Conservation (phyloP, 2,329 filamentous ascomycete species). For the Colletotrichum sublineola region DNA sequence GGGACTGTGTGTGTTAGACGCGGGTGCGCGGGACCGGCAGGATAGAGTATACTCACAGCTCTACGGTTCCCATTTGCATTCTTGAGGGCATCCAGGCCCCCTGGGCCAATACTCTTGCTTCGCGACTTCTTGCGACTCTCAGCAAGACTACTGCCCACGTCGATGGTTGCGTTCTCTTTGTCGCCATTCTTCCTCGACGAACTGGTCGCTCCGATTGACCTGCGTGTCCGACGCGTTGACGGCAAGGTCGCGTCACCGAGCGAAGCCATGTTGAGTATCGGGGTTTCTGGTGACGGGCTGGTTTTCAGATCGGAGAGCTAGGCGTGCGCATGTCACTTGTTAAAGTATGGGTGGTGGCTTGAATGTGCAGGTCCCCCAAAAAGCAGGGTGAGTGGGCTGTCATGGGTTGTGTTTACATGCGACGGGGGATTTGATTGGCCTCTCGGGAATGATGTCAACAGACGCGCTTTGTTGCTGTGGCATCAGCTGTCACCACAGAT, state of each 20-base stretch:
- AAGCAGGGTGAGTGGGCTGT: constrained; percentile 40
- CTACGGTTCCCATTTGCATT: constrained; percentile 81
- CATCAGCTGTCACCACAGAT: constrained; percentile 19
- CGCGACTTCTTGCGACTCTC: constrained; percentile 78
- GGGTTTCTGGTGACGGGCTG: constrained; percentile 1
- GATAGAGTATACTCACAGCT: constrained; percentile 69
- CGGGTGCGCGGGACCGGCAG: neutral
- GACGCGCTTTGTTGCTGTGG: constrained; percentile 39
- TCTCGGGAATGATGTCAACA: constrained; percentile 33
- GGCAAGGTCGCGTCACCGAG: constrained; percentile 64
- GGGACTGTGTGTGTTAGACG: constrained; percentile 59
- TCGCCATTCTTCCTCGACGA: constrained; percentile 57
- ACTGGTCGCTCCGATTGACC: constrained; percentile 71
- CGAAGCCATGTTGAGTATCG: constrained; percentile 52
- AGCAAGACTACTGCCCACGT: constrained; percentile 68
- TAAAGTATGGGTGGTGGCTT: constrained; percentile 42
- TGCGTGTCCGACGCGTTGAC: constrained; percentile 71
- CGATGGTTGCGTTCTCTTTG: constrained; percentile 84
- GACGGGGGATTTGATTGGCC: constrained; percentile 29
- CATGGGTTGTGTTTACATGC: constrained; percentile 40
- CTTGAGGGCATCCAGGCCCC: constrained; percentile 86
- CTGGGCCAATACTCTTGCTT: constrained; percentile 96
- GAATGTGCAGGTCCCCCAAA: constrained; percentile 44
- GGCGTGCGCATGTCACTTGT: constrained; percentile 36
- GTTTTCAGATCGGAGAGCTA: constrained; percentile 17